Evolutionary conservation across 192 early-diverging fungal genomes (phyloP).

Genomic region (Funneliformis mosseae): DNA sequence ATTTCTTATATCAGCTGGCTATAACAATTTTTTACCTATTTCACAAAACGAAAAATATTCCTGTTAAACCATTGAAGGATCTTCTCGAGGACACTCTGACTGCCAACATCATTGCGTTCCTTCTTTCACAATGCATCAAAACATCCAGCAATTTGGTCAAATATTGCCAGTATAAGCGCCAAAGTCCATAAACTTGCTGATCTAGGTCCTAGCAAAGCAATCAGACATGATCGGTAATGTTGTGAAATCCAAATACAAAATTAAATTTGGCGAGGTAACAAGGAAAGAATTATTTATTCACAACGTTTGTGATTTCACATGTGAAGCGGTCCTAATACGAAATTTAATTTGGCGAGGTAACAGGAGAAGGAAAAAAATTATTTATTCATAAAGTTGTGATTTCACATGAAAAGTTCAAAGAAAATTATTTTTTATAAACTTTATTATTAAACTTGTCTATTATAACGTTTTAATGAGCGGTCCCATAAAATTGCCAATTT

Average conservation of each 20-base stretch:
- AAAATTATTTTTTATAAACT: too few relatives aligned
- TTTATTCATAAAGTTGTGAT: too few relatives aligned
- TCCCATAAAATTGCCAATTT: too few relatives aligned
- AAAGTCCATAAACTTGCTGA: conserved; percentile 31
- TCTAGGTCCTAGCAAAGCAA: conserved; percentile 25
- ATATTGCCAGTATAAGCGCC: conserved; percentile 26
- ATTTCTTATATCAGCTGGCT: conserved; percentile 4
- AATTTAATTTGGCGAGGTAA: too few relatives aligned
- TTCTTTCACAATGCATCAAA: conserved; percentile 28
- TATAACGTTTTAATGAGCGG: too few relatives aligned
- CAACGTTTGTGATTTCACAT: too few relatives aligned
- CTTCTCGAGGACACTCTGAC: conserved; percentile 16
- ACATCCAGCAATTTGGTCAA: conserved; percentile 29
- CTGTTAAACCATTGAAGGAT: conserved; percentile 27
- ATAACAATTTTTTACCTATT: conserved; percentile 3
- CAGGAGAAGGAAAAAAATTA: too few relatives aligned
- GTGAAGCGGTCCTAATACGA: too few relatives aligned
- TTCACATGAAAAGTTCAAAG: too few relatives aligned
- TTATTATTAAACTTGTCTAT: too few relatives aligned
- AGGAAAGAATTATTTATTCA: too few relatives aligned
- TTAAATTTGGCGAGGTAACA: too few relatives aligned
- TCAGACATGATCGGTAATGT: conserved; percentile 32
- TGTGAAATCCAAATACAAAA: conserved; percentile 12
- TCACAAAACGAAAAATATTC: conserved; percentile 28
- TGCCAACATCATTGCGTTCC: conserved; percentile 18